Percentiles rank a stretch among this genome's conserved stretches.
Conservation (phyloP, 2,329 filamentous ascomycete genomes). For the Aspergillus carbonarius region DNA sequence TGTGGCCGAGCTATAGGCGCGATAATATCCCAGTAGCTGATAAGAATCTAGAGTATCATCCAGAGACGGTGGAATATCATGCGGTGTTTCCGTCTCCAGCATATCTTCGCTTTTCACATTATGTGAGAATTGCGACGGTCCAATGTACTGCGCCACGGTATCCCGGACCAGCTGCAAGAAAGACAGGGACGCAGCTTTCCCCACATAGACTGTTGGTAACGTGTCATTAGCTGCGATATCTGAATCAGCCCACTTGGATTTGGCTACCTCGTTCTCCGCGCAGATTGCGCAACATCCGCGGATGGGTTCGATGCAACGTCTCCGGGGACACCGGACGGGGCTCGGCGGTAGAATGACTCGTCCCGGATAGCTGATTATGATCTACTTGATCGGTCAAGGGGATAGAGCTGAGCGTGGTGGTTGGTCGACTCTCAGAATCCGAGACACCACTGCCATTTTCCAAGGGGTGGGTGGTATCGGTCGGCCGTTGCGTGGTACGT, state of each 20-base stretch:
- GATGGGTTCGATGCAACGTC: slow-evolving; percentile 32
- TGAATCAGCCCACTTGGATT: slow-evolving; percentile 21
- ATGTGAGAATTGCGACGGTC: slow-evolving; percentile 56
- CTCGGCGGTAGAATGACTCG: background rate
- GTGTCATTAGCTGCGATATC: background rate
- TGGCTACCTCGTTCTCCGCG: slow-evolving; percentile 52
- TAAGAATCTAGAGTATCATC: slow-evolving; percentile 30
- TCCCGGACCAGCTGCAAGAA: slow-evolving; percentile 57
- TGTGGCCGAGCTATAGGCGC: slow-evolving; percentile 35
- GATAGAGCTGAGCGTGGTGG: background rate
- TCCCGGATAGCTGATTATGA: slow-evolving; percentile 1
- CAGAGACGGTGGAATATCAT: slow-evolving; percentile 34
- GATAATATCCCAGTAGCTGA: slow-evolving; percentile 36
- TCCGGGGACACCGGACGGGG: slow-evolving; percentile 26
- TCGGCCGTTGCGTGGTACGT: background rate
- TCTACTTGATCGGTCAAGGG: slow-evolving; percentile 4
- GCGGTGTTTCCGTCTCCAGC: slow-evolving; percentile 50
- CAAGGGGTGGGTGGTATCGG: background rate
- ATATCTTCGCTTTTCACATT: slow-evolving; percentile 53
- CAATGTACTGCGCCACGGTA: slow-evolving; percentile 51
- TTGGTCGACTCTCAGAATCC: slow-evolving; percentile 1
- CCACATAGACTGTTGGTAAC: slow-evolving; percentile 27
- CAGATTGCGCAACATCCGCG: slow-evolving; percentile 52
- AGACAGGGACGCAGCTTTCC: slow-evolving; percentile 46
- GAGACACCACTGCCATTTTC: background rate